These are phyloP conservation scores for Cryptomeria japonica DNA, from an alignment of 75 land plant species.

Conservation along the genomic window DNA sequence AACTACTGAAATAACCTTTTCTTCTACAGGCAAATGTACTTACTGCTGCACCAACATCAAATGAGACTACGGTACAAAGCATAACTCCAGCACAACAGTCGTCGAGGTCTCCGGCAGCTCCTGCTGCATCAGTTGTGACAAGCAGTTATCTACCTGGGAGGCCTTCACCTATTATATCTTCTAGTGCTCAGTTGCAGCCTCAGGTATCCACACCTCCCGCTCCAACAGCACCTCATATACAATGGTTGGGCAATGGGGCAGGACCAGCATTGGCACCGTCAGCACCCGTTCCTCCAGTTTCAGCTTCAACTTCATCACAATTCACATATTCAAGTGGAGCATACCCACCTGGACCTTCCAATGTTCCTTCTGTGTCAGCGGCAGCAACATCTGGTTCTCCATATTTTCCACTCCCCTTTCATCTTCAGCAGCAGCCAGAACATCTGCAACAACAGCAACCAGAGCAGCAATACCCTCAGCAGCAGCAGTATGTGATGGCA, in stretches of 20 bases:
- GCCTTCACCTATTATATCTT: constrained; percentile 11
- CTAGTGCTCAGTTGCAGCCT: constrained; percentile 8
- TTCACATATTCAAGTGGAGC: constrained; percentile 32
- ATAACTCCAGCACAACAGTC: not conserved
- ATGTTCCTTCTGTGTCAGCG: constrained; percentile 10
- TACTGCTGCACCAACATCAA: constrained; percentile 4
- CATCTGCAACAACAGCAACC: constrained; percentile 30
- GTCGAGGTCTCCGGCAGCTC: not conserved
- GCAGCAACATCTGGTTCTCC: constrained; percentile 28
- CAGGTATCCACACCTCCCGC: not conserved
- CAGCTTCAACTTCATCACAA: constrained; percentile 35
- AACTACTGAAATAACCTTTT: not conserved
- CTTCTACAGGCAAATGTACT: not conserved
- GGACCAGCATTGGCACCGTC: constrained; percentile 13
- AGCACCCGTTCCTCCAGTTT: constrained; percentile 20
- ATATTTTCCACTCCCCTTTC: constrained; percentile 81
- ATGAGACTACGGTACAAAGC: not conserved
- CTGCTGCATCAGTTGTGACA: constrained; percentile 5
- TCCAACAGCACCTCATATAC: constrained; percentile 3
- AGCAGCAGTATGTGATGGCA: constrained; percentile 17
- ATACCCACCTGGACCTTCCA: constrained; percentile 27
- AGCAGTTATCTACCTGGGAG: not conserved
- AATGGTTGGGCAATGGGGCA: constrained; percentile 3
- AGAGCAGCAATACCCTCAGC: constrained; percentile 26
- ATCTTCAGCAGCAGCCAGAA: constrained; percentile 56